Base-by-base conservation (phyloP, 306 rosid species). In the Vicia faba region DNA sequence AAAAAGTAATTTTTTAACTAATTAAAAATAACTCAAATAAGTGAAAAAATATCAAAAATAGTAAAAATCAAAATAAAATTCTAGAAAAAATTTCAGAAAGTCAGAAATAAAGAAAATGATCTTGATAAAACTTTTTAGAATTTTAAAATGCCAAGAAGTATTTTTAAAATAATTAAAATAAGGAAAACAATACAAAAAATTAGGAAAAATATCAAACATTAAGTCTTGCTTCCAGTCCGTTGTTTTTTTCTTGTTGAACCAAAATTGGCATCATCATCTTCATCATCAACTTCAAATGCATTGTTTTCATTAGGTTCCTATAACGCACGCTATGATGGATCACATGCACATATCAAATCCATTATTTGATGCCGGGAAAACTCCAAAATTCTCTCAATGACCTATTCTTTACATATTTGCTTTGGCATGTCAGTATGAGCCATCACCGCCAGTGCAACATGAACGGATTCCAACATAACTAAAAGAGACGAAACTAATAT, bases 341-440 rank as follows among this genome's bases (percentile, higher is more conserved):
- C 99, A 75, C 77, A 84, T 64, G 95, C 97, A 81, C 90, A 93
- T 96, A 93, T 90, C 15, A 90, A 73, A 83, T 90, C 99, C 90
- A 82, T 84, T 73, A 93, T 85, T 75, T 93, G 99, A 84, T 35
- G 96, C 84, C 91, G 81, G 58, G 97, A 84, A 43, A 93, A 88
- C 88, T 93, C 99, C 71, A n/a, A n/a, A n/a, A n/a, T n/a, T n/a
- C n/a, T n/a, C n/a, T n/a, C n/a, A n/a, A n/a, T n/a, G n/a, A n/a
- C 99, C 97, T 93, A 96, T 88, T 93, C 99, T 67, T 93, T 93
- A 80, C 88, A 90, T 39, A 93, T 84, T 70, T 88, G 93, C 80
- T 88, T 93, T 69, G 96, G 99, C 99, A 93, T 93, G 77, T 85
- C 87, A 63, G 75, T 70, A 64, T 88, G 78, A 50, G 96, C 83